Conservation (phyloP, 352 stramenopile genomes). For the Albugo candida region DNA sequence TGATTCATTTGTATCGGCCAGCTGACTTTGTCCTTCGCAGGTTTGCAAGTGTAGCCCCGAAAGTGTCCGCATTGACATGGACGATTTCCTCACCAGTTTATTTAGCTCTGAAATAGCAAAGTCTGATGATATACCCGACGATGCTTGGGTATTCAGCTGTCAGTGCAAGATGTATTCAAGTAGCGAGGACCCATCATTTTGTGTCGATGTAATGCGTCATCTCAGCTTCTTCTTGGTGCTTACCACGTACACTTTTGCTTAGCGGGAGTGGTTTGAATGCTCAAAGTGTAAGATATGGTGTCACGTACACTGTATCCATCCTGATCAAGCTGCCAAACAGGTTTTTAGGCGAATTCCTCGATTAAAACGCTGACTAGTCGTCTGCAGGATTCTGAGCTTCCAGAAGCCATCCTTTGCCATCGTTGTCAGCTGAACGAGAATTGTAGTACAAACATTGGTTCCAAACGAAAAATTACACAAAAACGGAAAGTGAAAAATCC, state of each 20-base stretch:
- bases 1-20: background rate
- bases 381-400: conserved; percentile 4
- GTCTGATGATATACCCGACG: conserved; percentile 20
- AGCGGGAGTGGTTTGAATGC: conserved; percentile 73
- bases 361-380: background rate
- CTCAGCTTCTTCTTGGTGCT: background rate
- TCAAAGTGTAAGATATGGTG: conserved; percentile 59
- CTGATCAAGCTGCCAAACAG: conserved; percentile 13
- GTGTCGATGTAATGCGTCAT: conserved; percentile 24
- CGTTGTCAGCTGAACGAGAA: conserved; percentile 1
- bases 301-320: conserved; percentile 47
- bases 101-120: conserved; percentile 20
- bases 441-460: conserved; percentile 39
- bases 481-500: conserved; percentile 6
- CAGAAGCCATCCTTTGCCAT: conserved; percentile 2
- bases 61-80: conserved; percentile 75
- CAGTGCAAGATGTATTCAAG: conserved; percentile 40
- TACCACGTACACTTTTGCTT: background rate
- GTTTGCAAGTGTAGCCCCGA: conserved; percentile 73
- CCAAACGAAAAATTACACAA: conserved; percentile 14
- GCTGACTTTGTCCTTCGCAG: conserved; percentile 3
- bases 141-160: conserved; percentile 63
- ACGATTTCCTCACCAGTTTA: conserved; percentile 49
- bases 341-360: conserved; percentile 5
- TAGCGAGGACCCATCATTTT: conserved; percentile 22